A percentile compares a stretch with the other conserved stretches of the same genome.
These are phyloP conservation scores for Phialophora verrucosa DNA, from an alignment of 2,329 filamentous ascomycete genomes.

Conservation along the genomic window DNA sequence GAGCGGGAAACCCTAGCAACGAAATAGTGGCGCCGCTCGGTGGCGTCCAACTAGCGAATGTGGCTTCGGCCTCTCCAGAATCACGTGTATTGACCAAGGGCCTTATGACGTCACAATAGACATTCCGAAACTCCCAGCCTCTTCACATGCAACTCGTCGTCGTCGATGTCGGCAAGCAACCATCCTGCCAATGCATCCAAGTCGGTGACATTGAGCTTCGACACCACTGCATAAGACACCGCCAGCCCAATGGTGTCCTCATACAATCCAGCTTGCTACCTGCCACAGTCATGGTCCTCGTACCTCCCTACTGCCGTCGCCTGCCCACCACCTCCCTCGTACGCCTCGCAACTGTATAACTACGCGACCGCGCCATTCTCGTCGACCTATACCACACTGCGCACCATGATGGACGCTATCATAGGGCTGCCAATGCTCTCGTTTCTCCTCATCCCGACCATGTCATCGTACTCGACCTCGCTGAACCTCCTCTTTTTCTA, in stretches of 20 bases:
- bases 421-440: slow-evolving; percentile 75
- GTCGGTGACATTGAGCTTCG: background rate
- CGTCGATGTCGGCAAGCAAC: background rate
- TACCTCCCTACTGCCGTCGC: slow-evolving; percentile 37
- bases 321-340: slow-evolving; percentile 38
- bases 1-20: no score
- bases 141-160: background rate
- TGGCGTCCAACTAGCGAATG: background rate
- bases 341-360: slow-evolving; percentile 32
- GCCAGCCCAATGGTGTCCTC: slow-evolving; percentile 19
- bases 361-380: slow-evolving; percentile 37
- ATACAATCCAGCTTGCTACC: slow-evolving; percentile 39
- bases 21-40: background rate
- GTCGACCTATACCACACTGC: slow-evolving; percentile 35
- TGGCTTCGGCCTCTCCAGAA: background rate
- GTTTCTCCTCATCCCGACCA: slow-evolving; percentile 66
- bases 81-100: background rate
- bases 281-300: slow-evolving; percentile 35
- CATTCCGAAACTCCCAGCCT: background rate
- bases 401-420: slow-evolving; percentile 63
- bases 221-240: background rate
- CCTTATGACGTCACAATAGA: background rate
- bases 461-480: slow-evolving; percentile 75
- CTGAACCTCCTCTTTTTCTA: slow-evolving; percentile 89
- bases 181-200: background rate